A percentile compares a stretch with the other conserved stretches of the same genome.
phyloP scores from a whole-genome alignment of 306 rosid species.

The Mimosa pudica region DNA sequence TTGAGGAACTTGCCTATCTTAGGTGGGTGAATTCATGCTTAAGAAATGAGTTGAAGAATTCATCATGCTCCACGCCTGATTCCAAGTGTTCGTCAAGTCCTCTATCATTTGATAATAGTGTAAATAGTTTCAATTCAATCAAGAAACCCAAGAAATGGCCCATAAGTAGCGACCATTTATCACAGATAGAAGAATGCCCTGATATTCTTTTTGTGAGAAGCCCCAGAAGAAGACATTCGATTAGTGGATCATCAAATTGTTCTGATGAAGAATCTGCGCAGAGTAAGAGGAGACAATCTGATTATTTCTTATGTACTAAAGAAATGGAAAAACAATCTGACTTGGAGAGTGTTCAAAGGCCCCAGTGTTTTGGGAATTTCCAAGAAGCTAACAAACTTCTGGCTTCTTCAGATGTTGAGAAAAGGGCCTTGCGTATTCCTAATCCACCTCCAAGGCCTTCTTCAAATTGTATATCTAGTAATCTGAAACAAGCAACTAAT shows the following conservation, averaged over 20 bases:
- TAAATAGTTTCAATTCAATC: conserved; percentile 60
- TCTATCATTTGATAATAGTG: conserved; percentile 44
- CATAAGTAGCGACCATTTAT: conserved; percentile 51
- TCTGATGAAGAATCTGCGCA: conserved; percentile 59
- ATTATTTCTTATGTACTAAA: conserved; percentile 62
- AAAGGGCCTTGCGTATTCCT: conserved; percentile 82
- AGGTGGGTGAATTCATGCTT: conserved; percentile 98
- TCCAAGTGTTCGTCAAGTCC: conserved; percentile 58
- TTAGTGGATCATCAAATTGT: conserved; percentile 80
- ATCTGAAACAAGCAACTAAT: conserved; percentile 47
- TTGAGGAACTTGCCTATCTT: conserved; percentile 95
- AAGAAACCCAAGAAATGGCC: conserved; percentile 91
- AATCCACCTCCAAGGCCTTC: conserved; percentile 99
- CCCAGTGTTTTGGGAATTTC: conserved; percentile 48
- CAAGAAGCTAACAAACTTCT: conserved; percentile 64
- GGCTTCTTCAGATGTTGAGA: conserved; percentile 71
- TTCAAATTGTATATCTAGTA: conserved; percentile 61
- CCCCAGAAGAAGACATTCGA: conserved; percentile 88
- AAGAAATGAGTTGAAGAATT: conserved; percentile 75
- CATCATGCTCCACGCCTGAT: conserved; percentile 60
- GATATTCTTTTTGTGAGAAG: conserved; percentile 52
- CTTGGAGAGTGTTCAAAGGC: conserved; percentile 55
- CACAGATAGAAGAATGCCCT: conserved; percentile 69
- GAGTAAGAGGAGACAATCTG: conserved; percentile 84
- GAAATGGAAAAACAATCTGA: conserved; percentile 67